phyloP scores from a whole-genome alignment of 2,329 filamentous ascomycete species.

The Tolypocladium sp. region DNA sequence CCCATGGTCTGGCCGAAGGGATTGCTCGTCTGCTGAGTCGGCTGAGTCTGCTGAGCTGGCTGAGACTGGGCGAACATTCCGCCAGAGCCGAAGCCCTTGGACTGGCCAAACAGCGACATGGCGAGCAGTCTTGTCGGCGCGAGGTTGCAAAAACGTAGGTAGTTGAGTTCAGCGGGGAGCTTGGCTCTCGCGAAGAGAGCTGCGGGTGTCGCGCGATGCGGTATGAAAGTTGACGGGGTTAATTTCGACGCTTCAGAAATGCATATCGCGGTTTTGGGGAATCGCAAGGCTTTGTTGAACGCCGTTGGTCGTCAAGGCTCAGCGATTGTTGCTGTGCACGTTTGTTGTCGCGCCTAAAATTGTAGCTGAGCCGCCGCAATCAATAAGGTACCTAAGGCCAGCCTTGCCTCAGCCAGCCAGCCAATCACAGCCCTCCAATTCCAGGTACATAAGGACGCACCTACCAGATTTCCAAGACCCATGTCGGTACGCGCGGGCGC shows the following conservation, averaged over 20 bases:
- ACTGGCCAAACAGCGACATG: constrained; percentile 31
- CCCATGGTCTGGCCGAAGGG: constrained; percentile 20
- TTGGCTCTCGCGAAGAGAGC: neutral
- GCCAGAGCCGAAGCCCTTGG: constrained; percentile 22
- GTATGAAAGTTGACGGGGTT: neutral
- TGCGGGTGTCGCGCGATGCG: neutral
- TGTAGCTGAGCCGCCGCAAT: neutral
- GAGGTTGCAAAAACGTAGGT: neutral
- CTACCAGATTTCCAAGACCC: neutral
- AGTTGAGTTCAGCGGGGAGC: constrained; percentile 4
- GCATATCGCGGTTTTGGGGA: neutral
- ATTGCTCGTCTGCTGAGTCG: constrained; percentile 12
- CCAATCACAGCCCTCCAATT: constrained; percentile 30
- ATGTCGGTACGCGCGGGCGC: too few species aligned
- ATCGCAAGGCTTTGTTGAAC: neutral
- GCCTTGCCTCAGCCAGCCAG: constrained; percentile 18
- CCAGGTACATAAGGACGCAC: constrained; percentile 7
- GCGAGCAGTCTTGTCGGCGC: neutral
- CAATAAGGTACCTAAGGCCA: constrained; percentile 6
- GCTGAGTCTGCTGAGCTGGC: constrained; percentile 20
- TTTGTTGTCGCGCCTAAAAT: constrained; percentile 5
- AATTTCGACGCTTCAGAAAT: neutral
- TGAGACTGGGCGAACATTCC: constrained; percentile 29
- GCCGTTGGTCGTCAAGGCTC: neutral
- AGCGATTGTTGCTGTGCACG: neutral